A percentile compares a stretch with the other conserved stretches of the same genome.
Evolutionary conservation across 208 protist genomes (phyloP).

Genomic region (Acanthamoeba quina): DNA sequence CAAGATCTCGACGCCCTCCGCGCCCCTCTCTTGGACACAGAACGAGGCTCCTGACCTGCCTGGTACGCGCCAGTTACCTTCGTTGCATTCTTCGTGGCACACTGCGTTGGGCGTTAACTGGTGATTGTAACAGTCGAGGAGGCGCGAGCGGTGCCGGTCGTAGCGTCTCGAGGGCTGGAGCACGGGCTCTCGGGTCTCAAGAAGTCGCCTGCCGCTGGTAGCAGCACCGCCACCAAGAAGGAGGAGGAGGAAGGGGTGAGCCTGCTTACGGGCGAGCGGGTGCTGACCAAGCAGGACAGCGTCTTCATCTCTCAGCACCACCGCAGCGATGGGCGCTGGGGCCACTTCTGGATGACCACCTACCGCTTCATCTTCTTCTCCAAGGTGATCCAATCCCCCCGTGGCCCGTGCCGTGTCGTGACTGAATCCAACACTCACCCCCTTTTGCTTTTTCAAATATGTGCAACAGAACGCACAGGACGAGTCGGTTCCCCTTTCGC

Average conservation of each 20-base stretch:
- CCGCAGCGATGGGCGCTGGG: neutral
- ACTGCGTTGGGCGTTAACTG: neutral
- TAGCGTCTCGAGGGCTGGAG: neutral
- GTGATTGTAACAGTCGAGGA: neutral
- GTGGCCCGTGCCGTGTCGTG: neutral
- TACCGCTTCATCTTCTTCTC: constrained; percentile 8
- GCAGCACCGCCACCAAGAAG: neutral
- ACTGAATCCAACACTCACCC: too few species aligned
- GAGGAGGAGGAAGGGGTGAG: neutral
- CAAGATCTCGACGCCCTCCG: constrained; percentile 11
- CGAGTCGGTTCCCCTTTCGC: neutral
- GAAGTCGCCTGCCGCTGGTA: neutral
- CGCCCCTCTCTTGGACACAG: neutral
- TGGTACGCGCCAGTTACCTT: neutral
- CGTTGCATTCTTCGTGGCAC: neutral
- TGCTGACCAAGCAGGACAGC: constrained; percentile 2
- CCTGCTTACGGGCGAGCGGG: neutral
- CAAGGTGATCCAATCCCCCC: neutral
- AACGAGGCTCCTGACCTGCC: neutral
- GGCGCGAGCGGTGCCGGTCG: neutral
- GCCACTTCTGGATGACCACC: constrained; percentile 31
- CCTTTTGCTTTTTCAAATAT: neutral
- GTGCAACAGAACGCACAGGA: neutral
- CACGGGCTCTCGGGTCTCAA: neutral
- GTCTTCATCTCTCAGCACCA: constrained; percentile 6